Base-by-base conservation (phyloP, 768 basidiomycete genomes). In the Boletellus ananiceps region DNA sequence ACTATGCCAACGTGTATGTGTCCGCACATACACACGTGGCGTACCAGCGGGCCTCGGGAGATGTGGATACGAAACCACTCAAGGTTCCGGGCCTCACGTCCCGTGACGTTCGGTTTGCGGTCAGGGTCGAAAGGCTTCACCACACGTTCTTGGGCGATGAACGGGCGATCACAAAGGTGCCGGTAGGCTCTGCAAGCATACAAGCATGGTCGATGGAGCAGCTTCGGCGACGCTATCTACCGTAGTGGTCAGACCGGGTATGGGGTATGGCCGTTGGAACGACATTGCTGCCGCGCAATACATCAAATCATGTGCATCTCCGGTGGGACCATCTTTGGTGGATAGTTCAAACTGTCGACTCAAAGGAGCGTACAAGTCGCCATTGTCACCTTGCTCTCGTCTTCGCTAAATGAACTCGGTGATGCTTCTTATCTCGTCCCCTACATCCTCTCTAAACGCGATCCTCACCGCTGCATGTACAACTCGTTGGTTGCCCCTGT, bases 401-500 rank as follows among this genome's bases (percentile, higher is more conserved):
- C 54, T 62, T 32, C 60, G 50, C 70, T 64, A 65, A 35, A 74
- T 64, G 23, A 63, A 64, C 38, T 60, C 40, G 46, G 49, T 51
- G 47, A 68, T 50, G 13, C 37, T 57, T 37, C 56, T 65, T 50
- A 63, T 47, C 44, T 61, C 59, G 45, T 40, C 40, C 21, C 58
- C 50, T 31, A 67, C 61, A 3, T 69, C 66, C 7, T 64, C 61
- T 37, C 62, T 59, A 46, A 73, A 59, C 15, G 64, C 59, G 27
- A 78, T 61, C 7, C 62, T 60, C 44, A 71, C 74, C 3, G 69
- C 74, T 1, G 66, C 82, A 88, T 88, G 54, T 90, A 87, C 19
- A 69, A 50, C 50, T 81, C 75, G 49, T 75, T 75, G 0, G 79
- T 86, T 11, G 88, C 90, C 3, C 91, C 91, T 29, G 84, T 84